Evolutionary conservation across 805 yeast species (phyloP), one percentile per base, ranked within the genome.

Genomic region (Metschnikowia drakensbergensis): DNA sequence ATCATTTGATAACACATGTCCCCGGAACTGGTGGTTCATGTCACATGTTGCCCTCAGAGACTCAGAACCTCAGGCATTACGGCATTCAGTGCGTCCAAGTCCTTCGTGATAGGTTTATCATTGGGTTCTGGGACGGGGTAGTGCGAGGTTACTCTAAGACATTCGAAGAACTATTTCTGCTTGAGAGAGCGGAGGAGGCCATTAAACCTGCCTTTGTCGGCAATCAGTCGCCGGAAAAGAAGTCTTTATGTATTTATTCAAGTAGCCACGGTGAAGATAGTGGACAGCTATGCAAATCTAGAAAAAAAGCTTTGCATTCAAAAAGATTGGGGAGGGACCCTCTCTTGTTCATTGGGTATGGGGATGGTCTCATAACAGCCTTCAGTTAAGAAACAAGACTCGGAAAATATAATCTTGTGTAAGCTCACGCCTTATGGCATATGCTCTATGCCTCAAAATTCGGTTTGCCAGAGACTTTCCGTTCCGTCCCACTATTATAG

Each of bases 51-150:
- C 17, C 5, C 11, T 9, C 26, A 3, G 36, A 40, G 17, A 31
- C 43, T 6, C 50, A 32, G 33, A 57, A 54, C 31, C 50, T 51
- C 8, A 42, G 52, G 39, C 58, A 56, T 42, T 51, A 55, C 31
- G 65, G 65, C 4, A 53, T 62, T 7, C 61, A 58, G 35, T 43
- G 52, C 33, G 42, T 62, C 9, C 37, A 45, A 40, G 26, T 39
- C 13, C 26, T 45, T 11, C 17, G 64, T 3, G 57, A 59, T 3
- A 47, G 60, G 5, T 38, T 78, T 1, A 65, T 69, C 11, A 38
- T 60, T 60, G 58, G 75, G 63, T 48, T 77, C 73, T 54, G 85
- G 88, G 84, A 79, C 66, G 74, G 88, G 70, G 3, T 65, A 1
- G 58, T 68, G 58, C 66, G 54, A 57, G 64, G 13, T 30, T 55